Evolutionary conservation across 805 yeast species (phyloP), one percentile per base, ranked within the genome.

Genomic region (Pichia deserticola): DNA sequence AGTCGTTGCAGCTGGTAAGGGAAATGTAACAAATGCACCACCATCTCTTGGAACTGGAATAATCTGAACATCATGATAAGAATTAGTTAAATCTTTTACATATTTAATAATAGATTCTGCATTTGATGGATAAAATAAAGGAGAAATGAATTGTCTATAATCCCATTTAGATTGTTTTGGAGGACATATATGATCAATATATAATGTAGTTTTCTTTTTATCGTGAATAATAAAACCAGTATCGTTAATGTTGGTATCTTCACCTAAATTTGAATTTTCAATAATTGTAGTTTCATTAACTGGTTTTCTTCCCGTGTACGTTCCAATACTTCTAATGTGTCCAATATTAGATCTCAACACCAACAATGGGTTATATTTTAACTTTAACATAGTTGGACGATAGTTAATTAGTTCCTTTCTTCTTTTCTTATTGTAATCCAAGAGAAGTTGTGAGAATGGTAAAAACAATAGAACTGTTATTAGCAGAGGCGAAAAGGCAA

Each of bases 21-120:
- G 65, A 58, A 84, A 84, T 55, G 84, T 84, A 36, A 88, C 93
- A 73, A 92, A 90, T 2, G 89, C 97, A 42, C 98, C 98, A 47
- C 97, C 96, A 61, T 93, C 99, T 52, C 95, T 73, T 50, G 72
- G 73, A 49, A 90, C 76, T 0, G 93, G 85, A 34, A 83, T 78
- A 33, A 88, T 74, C 2, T 82, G 81, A 7, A 77, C 72, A 44
- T 48, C 34, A 12, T 47, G 40, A 37, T 56, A 55, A 6, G 76
- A 72, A 36, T 70, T 66, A 0, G 79, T 74, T 11, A 75, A 60
- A 2, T 59, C 54, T 47, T 63, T 47, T 5, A 66, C 63, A 36
- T 53, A 58, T 4, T 58, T 43, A 38, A 50, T 54, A 8, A 78
- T 48, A 7, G 57, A 68, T 35, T 67, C 68, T 1, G 66, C 70